Percentiles rank a stretch among this genome's conserved stretches.
phyloP scores from a whole-genome alignment of 2,329 filamentous ascomycete species.

The Ceratocystis alfenasii region DNA sequence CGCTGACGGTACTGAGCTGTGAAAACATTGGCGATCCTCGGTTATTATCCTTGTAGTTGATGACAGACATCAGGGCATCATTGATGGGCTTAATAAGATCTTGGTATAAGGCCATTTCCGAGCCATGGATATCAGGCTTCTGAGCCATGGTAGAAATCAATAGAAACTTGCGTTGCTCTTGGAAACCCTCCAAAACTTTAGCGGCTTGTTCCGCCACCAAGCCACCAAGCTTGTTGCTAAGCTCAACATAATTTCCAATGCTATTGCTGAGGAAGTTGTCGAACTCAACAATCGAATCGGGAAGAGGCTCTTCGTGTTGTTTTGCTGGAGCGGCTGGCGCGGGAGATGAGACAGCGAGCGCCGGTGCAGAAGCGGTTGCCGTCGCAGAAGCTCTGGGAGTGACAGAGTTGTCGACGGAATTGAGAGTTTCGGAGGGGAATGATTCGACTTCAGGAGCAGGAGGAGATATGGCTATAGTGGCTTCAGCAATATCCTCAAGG shows the following conservation, averaged over 20 bases:
- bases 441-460: slow-evolving; percentile 34
- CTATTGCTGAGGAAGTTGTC: slow-evolving; percentile 64
- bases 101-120: slow-evolving; percentile 53
- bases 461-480: slow-evolving; percentile 48
- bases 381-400: neutral
- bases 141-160: slow-evolving; percentile 81
- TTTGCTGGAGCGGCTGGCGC: slow-evolving; percentile 35
- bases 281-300: slow-evolving; percentile 75
- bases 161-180: slow-evolving; percentile 76
- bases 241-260: slow-evolving; percentile 63
- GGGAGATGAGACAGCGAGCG: slow-evolving; percentile 22
- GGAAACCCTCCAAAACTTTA: slow-evolving; percentile 54
- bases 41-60: slow-evolving; percentile 70
- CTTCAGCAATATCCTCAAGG: slow-evolving; percentile 87
- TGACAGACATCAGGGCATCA: slow-evolving; percentile 65
- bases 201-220: slow-evolving; percentile 64
- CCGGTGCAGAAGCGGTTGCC: slow-evolving; percentile 23
- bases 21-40: slow-evolving; percentile 62
- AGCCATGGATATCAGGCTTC: slow-evolving; percentile 61
- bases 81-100: slow-evolving; percentile 80
- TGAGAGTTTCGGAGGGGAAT: neutral
- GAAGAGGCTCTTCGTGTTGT: slow-evolving; percentile 45
- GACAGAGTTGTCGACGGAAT: neutral
- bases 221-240: slow-evolving; percentile 67
- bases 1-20: slow-evolving; percentile 75